Percentiles rank a stretch among this genome's conserved stretches.
phyloP scores from a whole-genome alignment of 1,284 basidiomycete genomes.

The Xerocomus minutiporus region DNA sequence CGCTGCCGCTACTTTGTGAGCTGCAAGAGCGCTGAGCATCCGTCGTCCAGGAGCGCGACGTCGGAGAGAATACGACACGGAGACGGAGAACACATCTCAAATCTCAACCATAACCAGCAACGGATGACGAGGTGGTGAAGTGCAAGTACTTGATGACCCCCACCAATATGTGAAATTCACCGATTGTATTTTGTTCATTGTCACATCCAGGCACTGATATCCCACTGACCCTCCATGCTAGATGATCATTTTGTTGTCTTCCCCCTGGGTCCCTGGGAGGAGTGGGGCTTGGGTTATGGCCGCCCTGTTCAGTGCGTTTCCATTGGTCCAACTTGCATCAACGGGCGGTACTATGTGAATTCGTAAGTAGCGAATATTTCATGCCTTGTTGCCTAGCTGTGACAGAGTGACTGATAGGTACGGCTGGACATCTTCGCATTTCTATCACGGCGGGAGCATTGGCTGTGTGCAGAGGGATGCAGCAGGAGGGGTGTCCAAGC shows the following conservation, averaged over 20 bases:
- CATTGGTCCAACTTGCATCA: not conserved
- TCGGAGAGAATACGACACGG: no score
- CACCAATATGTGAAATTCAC: no score
- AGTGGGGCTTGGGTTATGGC: not conserved
- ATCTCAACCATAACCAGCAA: no score
- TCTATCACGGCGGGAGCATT: not conserved
- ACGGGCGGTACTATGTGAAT: not conserved
- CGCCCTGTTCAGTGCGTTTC: not conserved
- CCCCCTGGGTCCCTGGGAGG: not conserved
- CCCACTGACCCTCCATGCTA: not conserved
- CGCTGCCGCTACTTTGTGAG: no score
- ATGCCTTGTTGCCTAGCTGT: not conserved
- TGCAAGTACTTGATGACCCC: no score
- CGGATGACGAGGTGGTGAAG: no score
- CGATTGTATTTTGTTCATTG: not conserved
- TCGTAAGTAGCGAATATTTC: not conserved
- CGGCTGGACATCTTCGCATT: not conserved
- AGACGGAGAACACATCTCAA: no score
- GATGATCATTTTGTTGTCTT: not conserved
- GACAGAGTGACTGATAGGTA: not conserved
- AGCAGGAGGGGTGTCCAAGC: not conserved
- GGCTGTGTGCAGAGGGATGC: not conserved
- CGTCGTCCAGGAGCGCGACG: no score
- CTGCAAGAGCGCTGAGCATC: no score
- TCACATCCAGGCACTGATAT: not conserved